Conservation (phyloP, 2,329 filamentous ascomycete genomes). For the Colletotrichum gloeosporioides region DNA sequence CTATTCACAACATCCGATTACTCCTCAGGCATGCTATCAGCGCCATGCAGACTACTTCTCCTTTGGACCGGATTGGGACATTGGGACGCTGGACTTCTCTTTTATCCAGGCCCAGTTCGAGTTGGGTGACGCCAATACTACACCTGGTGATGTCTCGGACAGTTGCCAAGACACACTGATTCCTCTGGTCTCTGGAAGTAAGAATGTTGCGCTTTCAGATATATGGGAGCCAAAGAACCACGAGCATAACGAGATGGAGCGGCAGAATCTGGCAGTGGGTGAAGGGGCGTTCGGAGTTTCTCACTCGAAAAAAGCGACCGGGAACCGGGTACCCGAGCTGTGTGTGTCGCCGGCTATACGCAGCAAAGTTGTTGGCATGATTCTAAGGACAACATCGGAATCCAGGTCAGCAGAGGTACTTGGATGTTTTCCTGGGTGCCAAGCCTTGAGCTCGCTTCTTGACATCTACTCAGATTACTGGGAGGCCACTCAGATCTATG, state of each 20-base stretch:
- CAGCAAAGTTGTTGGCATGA: background rate
- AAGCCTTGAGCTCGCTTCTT: background rate
- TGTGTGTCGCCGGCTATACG: background rate
- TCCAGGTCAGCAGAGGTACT: background rate
- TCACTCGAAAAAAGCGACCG: background rate
- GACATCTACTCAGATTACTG: background rate
- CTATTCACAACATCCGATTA: background rate
- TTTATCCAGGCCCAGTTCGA: background rate
- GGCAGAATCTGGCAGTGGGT: background rate
- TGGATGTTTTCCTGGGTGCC: background rate
- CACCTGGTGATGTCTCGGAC: background rate
- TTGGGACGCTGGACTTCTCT: background rate
- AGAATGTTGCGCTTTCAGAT: background rate
- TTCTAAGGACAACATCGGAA: background rate
- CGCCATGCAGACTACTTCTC: background rate
- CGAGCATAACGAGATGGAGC: background rate
- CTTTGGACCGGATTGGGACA: background rate
- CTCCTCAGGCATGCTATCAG: background rate
- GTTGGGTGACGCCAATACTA: background rate
- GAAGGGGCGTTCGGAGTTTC: background rate
- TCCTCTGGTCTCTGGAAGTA: background rate
- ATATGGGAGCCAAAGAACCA: background rate
- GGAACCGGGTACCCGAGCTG: background rate
- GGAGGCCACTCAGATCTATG: background rate
- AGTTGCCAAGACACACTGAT: background rate